Base-by-base conservation (phyloP, 2,329 filamentous ascomycete species). In the Paracoccidioides brasiliensis region DNA sequence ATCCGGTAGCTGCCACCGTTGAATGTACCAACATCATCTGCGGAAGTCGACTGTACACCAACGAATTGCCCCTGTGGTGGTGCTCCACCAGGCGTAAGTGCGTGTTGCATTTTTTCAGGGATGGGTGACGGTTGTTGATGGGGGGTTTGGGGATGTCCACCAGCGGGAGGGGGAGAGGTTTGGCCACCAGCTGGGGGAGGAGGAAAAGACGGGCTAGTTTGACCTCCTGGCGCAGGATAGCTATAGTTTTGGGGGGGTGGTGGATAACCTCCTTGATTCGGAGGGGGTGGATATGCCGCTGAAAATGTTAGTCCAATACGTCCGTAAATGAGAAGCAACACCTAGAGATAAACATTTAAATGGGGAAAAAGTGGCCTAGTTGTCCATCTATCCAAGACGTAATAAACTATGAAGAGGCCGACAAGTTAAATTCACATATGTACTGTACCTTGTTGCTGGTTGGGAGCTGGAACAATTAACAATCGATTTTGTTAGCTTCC, bases 1-100 rank as follows among this genome's bases (percentile, higher is more conserved):
- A 97, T 90, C 45, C 93, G 80, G 69, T 91, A 98, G 66, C 87
- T 91, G 10, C 93, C 93, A 14, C 93, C 93, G 67, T 97, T 97
- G 76, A 97, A 98, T 0, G 86, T 93, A n/a, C 93, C 93, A 1
- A 95, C 82, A 63, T 95, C 90, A 69, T 97, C 93, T 35, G 82
- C 76, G 0, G 80, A 78, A 0, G 84, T 81, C 3, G 82, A 74
- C 37, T 72, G 71, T 0, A 80, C 82, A 35, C 86, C 87, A 5
- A 76, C 69, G 60, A 91, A 90, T 56, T 85, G 79, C 3, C 72
- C 73, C 40, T 69, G 67, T 3, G 74, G 57, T 2, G 77, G 72
- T 0, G 75, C 74, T 12, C 72, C 73, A 22, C 73, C 72, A 2
- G 72, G 69, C 14, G 73, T 62, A 49, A 60, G 61, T 10, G 33